These are phyloP conservation scores for Annona squamosa DNA, from an alignment of 164 flowering plant genomes.

Conservation along the genomic window DNA sequence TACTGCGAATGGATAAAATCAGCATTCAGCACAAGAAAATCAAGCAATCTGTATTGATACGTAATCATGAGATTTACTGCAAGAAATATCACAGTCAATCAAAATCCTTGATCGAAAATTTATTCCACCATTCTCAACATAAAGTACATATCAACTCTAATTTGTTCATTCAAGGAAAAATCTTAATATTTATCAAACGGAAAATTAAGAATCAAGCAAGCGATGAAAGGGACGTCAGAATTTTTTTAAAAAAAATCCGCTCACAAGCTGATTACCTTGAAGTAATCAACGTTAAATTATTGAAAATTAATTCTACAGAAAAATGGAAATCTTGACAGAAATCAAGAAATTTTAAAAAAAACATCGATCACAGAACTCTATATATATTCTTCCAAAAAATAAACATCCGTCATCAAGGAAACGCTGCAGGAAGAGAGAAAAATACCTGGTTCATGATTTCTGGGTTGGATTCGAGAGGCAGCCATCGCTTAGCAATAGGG, in stretches of 20 bases:
- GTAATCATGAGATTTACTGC: not conserved
- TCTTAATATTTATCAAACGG: not conserved
- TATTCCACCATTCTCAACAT: not conserved
- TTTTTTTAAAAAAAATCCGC: too few species aligned
- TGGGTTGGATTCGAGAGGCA: slow-evolving; percentile 99
- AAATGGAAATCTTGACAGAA: too few species aligned
- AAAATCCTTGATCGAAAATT: slow-evolving; percentile 1
- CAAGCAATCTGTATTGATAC: not conserved
- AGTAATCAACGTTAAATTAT: too few species aligned
- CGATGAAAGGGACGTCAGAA: too few species aligned
- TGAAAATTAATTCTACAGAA: too few species aligned
- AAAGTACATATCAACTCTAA: not conserved
- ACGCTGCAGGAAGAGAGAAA: not conserved
- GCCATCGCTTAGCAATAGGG: slow-evolving; percentile 74
- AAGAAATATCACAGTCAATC: not conserved
- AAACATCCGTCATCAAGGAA: not conserved
- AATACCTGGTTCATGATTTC: slow-evolving; percentile 96
- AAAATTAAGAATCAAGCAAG: too few species aligned
- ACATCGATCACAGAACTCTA: too few species aligned
- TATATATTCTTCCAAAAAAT: too few species aligned
- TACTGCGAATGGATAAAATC: slow-evolving; percentile 41
- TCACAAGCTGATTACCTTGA: too few species aligned
- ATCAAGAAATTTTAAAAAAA: too few species aligned
- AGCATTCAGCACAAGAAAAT: not conserved
- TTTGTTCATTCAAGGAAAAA: not conserved